A percentile compares a stretch with the other conserved stretches of the same genome.
phyloP scores from a whole-genome alignment of 345 rosid genomes.

The Eucalyptus cloeziana region DNA sequence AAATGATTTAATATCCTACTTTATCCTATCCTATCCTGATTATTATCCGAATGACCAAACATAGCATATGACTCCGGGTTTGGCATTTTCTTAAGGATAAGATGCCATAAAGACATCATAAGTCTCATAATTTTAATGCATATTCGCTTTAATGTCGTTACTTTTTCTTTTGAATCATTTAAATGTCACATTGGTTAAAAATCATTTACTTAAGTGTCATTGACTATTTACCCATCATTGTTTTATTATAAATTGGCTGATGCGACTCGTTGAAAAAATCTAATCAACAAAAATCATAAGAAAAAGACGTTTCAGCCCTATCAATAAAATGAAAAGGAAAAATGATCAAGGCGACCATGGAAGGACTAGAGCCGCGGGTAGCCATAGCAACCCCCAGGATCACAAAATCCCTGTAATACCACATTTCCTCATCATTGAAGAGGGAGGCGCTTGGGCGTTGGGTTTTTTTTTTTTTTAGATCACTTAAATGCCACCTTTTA shows the following conservation, averaged over 20 bases:
- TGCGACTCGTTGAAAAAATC: accelerated
- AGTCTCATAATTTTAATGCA: background rate
- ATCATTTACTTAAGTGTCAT: background rate
- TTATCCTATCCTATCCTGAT: no score
- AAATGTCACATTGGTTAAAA: background rate
- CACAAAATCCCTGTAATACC: accelerated
- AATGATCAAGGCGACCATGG: background rate
- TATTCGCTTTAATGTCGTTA: background rate
- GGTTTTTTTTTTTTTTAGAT: no score
- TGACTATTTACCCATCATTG: background rate
- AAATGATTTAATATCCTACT: no score
- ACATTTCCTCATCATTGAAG: background rate
- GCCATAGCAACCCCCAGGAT: background rate
- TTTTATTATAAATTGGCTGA: background rate
- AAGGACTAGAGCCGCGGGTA: background rate
- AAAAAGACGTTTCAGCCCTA: background rate
- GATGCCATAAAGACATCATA: background rate
- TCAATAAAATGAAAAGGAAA: background rate
- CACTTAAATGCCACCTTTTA: no score
- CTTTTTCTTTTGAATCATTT: background rate
- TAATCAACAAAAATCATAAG: background rate
- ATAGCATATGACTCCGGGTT: background rate
- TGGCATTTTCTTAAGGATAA: background rate
- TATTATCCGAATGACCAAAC: no score
- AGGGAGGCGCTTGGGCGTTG: background rate